A percentile compares a stretch with the other conserved stretches of the same genome.
These are phyloP conservation scores for Kodamaea fukazawae DNA, from an alignment of 805 yeast genomes.

Conservation along the genomic window DNA sequence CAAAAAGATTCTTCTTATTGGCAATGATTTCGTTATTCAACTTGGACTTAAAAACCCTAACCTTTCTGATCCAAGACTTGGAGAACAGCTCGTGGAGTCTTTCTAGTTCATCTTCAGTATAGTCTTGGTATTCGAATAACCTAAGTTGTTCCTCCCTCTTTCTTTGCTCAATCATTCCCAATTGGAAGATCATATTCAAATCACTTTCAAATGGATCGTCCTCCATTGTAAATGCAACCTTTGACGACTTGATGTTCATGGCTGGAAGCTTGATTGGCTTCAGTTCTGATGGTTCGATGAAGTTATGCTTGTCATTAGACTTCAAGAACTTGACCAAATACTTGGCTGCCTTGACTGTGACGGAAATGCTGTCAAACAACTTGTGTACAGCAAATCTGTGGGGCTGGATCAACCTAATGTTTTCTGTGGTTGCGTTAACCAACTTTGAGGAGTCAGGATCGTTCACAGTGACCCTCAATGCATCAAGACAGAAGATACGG, in stretches of 20 bases:
- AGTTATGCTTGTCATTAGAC: constrained; percentile 13
- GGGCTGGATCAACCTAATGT: constrained; percentile 36
- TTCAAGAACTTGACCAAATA: constrained; percentile 29
- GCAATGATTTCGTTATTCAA: constrained; percentile 39
- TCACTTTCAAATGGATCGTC: constrained; percentile 46
- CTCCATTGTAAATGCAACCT: constrained; percentile 35
- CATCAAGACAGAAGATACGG: constrained; percentile 41
- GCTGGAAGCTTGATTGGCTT: constrained; percentile 27
- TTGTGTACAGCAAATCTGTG: constrained; percentile 36
- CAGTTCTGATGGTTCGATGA: constrained; percentile 32
- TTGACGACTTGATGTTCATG: constrained; percentile 24
- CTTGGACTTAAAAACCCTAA: constrained; percentile 43
- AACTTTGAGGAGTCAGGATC: constrained; percentile 13
- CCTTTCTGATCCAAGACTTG: constrained; percentile 68
- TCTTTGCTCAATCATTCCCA: constrained; percentile 39
- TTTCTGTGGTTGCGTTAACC: constrained; percentile 20
- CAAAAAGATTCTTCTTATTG: constrained; percentile 33
- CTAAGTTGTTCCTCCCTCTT: constrained; percentile 32
- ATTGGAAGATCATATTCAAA: constrained; percentile 39
- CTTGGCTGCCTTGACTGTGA: constrained; percentile 32
- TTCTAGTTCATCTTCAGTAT: not conserved
- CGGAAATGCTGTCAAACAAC: constrained; percentile 38
- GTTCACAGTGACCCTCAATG: constrained; percentile 13
- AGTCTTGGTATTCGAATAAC: constrained; percentile 19
- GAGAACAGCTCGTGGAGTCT: constrained; percentile 48